These are phyloP conservation scores for Aristolochia fimbriata DNA, from an alignment of 164 flowering plant genomes.

Conservation along the genomic window DNA sequence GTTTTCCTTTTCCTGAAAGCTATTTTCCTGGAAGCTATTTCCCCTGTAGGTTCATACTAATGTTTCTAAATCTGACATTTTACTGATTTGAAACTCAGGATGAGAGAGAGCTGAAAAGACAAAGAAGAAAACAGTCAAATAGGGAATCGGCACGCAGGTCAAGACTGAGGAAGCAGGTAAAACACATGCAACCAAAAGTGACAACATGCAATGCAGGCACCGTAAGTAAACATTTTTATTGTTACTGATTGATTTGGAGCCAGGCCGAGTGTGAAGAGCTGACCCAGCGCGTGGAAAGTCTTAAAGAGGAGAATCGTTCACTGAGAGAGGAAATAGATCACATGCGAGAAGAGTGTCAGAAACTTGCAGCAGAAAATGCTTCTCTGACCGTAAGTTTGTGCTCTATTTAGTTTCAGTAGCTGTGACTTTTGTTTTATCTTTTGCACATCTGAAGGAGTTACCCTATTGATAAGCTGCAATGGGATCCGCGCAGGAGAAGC, in stretches of 20 bases:
- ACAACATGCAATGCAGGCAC: background rate
- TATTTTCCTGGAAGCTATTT: background rate
- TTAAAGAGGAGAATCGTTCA: conserved; percentile 18
- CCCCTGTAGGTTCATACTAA: background rate
- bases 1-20: conserved; percentile 7
- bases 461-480: too few species aligned
- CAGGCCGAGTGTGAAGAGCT: conserved; percentile 33
- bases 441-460: background rate
- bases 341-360: conserved; percentile 20
- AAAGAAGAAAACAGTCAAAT: conserved; percentile 27
- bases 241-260: conserved; percentile 2
- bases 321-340: conserved; percentile 22
- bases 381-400: conserved; percentile 18
- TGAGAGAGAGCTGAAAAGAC: conserved; percentile 28
- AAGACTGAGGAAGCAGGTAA: conserved; percentile 28
- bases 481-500: background rate
- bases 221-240: background rate
- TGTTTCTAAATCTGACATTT: background rate
- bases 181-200: background rate
- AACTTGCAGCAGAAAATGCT: conserved; percentile 20
- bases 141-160: conserved; percentile 31
- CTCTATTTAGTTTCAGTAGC: background rate
- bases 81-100: conserved; percentile 12
- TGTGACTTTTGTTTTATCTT: background rate
- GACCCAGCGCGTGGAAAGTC: conserved; percentile 20